A percentile compares a stretch with the other conserved stretches of the same genome.
These are phyloP conservation scores for Adiantum capillusveneris DNA, from an alignment of 75 land plant genomes.

Conservation along the genomic window DNA sequence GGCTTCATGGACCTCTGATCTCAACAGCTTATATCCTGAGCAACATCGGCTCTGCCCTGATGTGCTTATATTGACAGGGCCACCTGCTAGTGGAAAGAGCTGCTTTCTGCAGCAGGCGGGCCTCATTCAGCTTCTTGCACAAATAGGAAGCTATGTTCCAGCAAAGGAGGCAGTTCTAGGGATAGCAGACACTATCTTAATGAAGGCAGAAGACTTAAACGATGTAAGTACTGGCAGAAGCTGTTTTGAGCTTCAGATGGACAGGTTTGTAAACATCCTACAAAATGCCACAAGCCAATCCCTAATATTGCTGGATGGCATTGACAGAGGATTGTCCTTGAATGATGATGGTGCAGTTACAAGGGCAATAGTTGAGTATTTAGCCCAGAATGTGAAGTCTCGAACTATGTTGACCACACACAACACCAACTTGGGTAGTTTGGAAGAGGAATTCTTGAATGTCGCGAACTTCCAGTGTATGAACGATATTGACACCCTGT, in stretches of 20 bases:
- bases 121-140: constrained; percentile 23
- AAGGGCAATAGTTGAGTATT: constrained; percentile 26
- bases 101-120: constrained; percentile 22
- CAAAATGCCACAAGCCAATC: constrained; percentile 16
- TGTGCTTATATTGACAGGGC: constrained; percentile 20
- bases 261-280: constrained; percentile 10
- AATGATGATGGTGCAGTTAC: constrained; percentile 15
- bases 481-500: too few species aligned
- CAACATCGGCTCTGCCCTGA: constrained; percentile 16
- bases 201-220: constrained; percentile 16
- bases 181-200: constrained; percentile 19
- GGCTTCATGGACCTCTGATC: too few species aligned
- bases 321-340: constrained; percentile 11
- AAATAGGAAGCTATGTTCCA: constrained; percentile 24
- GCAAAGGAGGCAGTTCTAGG: constrained; percentile 14
- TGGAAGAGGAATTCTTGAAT: too few species aligned
- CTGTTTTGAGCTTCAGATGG: constrained; percentile 12
- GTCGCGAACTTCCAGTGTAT: too few species aligned
- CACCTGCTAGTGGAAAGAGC: constrained; percentile 27
- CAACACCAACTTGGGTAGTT: constrained; percentile 5
- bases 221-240: constrained; percentile 16
- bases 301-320: constrained; percentile 20
- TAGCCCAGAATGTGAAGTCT: constrained; percentile 21
- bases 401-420: constrained; percentile 19
- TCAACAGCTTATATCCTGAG: background rate